These are phyloP conservation scores for Ceratocystis lukuohia DNA, from an alignment of 2,329 filamentous ascomycete species.

Conservation along the genomic window DNA sequence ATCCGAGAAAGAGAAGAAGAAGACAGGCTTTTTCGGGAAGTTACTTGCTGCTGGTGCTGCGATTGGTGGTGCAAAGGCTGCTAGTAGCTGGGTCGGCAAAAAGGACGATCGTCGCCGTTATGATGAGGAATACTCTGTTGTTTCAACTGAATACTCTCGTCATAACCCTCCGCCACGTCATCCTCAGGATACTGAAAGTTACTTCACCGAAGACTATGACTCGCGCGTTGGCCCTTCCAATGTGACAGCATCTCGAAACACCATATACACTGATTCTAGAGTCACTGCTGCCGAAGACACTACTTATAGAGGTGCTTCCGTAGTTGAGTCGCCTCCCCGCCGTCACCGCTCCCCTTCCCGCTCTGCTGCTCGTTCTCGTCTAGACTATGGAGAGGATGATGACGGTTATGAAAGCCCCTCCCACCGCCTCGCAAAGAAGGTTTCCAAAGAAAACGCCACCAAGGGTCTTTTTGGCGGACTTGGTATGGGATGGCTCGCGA, in stretches of 20 bases:
- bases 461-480: constrained; percentile 48
- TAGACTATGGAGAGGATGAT: constrained; percentile 20
- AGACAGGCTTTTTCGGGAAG: constrained; percentile 41
- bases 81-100: constrained; percentile 38
- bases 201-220: constrained; percentile 43
- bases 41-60: constrained; percentile 47
- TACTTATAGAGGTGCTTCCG: constrained; percentile 14
- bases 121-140: constrained; percentile 50
- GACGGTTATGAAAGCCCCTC: constrained; percentile 39
- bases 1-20: constrained; percentile 26
- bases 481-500: constrained; percentile 55
- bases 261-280: constrained; percentile 16
- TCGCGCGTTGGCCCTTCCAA: constrained; percentile 33
- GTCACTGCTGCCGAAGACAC: constrained; percentile 14
- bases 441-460: constrained; percentile 28
- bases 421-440: constrained; percentile 30
- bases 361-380: constrained; percentile 31
- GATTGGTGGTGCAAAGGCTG: constrained; percentile 48
- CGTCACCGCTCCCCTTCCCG: constrained; percentile 13
- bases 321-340: constrained; percentile 9
- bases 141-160: constrained; percentile 36
- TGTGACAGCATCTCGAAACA: constrained; percentile 15
- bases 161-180: constrained; percentile 36
- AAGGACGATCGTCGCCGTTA: constrained; percentile 33
- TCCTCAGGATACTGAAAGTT: constrained; percentile 32